Evolutionary conservation across 1,284 basidiomycete genomes (phyloP), one percentile per base, ranked within the genome.

Genomic region (Apiotrichum domesticum): DNA sequence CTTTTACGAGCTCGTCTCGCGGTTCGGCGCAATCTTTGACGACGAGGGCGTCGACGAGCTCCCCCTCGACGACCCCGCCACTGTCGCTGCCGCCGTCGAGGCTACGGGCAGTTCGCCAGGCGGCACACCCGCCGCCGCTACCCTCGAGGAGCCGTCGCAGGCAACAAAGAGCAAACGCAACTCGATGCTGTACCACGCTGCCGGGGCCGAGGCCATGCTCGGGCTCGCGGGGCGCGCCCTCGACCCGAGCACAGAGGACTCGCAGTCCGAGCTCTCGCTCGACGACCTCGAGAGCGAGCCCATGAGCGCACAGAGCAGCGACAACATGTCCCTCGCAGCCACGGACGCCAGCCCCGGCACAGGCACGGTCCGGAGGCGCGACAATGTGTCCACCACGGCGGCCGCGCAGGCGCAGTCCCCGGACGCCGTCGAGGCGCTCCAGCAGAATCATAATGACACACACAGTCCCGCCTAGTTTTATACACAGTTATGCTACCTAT

Each of bases 11-110:
- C 90, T 96, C 83, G 83, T 96, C 34, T 86, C 85, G 58, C 90
- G 94, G 71, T 95, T 94, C 77, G 90, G 90, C 64, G 83, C 84
- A 7, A 90, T 92, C 43, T 92, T 91, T 79, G 88, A 89, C 66
- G 80, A 80, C 62, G 80, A 78, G 34, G 64, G 63, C 15, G 59
- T 64, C 41, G 77, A 75, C 47, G 75, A 73, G 44, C 40, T 61
- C 2, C 53, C 56, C 9, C 51, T 58, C 6, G 59, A 61, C 47
- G 56, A 55, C 34, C 41, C 56, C 0, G 46, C 47, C 10, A 39
- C 37, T 8, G 45, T 40, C 2, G 47, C 42, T 8, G 39, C 43
- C n/a, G 69, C 67, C 46, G 63, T 67, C 33, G 70, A 74, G 35
- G 39, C 11, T 5, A 39, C 29, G 15, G 46, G 37, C 39, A 21